These are phyloP conservation scores for Kluyveromyces aestuarii DNA, from an alignment of 805 yeast genomes.

Conservation along the genomic window DNA sequence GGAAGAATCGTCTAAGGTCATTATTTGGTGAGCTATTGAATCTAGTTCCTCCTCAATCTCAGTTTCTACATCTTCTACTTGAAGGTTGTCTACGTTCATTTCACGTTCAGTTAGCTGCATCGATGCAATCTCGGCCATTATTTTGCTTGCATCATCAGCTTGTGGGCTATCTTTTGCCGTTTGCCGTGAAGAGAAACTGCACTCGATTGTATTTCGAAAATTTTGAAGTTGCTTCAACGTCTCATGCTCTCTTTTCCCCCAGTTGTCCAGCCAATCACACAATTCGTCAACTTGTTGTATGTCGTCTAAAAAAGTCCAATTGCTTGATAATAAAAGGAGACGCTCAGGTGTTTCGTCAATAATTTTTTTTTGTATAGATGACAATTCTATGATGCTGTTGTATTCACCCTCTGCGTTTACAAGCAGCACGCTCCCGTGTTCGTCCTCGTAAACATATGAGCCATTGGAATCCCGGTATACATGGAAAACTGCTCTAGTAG, in stretches of 20 bases:
- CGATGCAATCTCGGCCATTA: conserved; percentile 33
- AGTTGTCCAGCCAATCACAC: conserved; percentile 58
- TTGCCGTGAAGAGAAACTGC: not conserved
- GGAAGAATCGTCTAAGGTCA: conserved; percentile 29
- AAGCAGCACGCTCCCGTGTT: conserved; percentile 11
- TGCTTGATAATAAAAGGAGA: conserved; percentile 35
- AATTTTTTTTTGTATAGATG: conserved; percentile 44
- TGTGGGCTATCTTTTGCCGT: not conserved
- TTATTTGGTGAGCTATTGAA: conserved; percentile 29
- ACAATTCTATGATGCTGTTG: conserved; percentile 10
- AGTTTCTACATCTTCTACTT: conserved; percentile 4
- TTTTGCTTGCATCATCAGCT: conserved; percentile 33
- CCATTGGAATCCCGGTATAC: conserved; percentile 15
- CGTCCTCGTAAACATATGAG: conserved; percentile 10
- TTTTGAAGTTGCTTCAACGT: conserved; percentile 52
- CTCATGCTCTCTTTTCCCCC: conserved; percentile 65
- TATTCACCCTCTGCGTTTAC: conserved; percentile 12
- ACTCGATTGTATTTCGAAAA: conserved; percentile 40
- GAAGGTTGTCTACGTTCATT: conserved; percentile 4
- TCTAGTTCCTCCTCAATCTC: conserved; percentile 21
- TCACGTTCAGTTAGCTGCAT: conserved; percentile 30
- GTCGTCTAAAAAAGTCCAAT: conserved; percentile 67
- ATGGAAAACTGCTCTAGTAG: conserved; percentile 20
- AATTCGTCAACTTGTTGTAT: conserved; percentile 48
- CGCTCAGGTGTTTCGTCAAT: conserved; percentile 59